phyloP scores from a whole-genome alignment of 164 flowering plant genomes.

The Macadamia integrifolia region DNA sequence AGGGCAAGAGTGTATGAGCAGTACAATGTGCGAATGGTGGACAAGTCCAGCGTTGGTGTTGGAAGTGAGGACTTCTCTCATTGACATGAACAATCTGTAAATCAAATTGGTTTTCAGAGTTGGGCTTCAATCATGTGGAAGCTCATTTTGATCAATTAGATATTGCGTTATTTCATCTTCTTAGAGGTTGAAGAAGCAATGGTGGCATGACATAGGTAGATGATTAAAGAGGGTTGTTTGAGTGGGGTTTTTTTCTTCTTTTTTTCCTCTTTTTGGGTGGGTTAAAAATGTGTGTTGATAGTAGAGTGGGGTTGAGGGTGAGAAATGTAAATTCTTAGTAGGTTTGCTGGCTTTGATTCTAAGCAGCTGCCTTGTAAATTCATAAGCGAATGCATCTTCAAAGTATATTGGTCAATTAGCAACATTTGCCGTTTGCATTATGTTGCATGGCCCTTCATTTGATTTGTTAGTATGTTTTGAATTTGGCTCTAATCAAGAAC shows the following conservation, averaged over 20 bases:
- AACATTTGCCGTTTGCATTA: too few relatives aligned
- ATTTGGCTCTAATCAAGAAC: too few relatives aligned
- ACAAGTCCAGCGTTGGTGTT: conserved; percentile 66
- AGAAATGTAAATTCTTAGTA: conserved; percentile 59
- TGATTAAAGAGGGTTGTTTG: conserved; percentile 22
- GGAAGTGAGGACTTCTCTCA: conserved; percentile 60
- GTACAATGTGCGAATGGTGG: conserved; percentile 76
- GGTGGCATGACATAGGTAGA: conserved; percentile 11
- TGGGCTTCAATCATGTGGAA: conserved; percentile 15
- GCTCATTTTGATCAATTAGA: conserved; percentile 21
- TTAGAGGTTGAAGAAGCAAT: conserved; percentile 14
- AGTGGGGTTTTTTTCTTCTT: conserved; percentile 8
- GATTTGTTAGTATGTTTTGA: too few relatives aligned
- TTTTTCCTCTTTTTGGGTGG: conserved; percentile 8
- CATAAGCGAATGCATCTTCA: conserved; percentile 27
- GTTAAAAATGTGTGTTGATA: conserved; percentile 17
- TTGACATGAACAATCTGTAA: conserved; percentile 25
- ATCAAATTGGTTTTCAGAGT: conserved; percentile 20
- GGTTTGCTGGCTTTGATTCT: conserved; percentile 36
- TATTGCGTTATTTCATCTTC: conserved; percentile 22
- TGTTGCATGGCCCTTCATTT: too few relatives aligned
- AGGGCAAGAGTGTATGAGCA: conserved; percentile 77
- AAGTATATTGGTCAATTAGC: background rate
- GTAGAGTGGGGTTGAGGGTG: conserved; percentile 31
- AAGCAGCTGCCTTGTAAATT: conserved; percentile 50